Base-by-base conservation (phyloP, 2,329 filamentous ascomycete genomes). In the Xylariaceae sp. region DNA sequence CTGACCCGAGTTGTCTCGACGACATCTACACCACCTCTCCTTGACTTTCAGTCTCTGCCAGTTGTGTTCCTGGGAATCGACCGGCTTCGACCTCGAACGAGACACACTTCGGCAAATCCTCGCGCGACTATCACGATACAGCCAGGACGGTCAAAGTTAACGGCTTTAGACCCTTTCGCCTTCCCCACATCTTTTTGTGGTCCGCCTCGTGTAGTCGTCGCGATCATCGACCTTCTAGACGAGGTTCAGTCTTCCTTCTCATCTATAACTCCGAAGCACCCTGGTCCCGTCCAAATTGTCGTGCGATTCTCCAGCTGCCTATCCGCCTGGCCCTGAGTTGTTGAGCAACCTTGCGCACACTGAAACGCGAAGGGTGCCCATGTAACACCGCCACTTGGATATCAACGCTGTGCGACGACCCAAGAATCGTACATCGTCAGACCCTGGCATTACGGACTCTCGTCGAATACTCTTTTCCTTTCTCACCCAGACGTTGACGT, bases 291-390 rank as follows among this genome's bases (percentile, higher is more conserved):
- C 56, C 62, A 58, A 42, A 59, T 62, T 53, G 52, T 63, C 61
- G 58, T 53, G 71, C 67, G 23, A 30, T 30, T 30, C 23, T 30
- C 23, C 23, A 30, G 23, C 23, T 30, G 23, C 23, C 23, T 30
- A 30, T 30, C 23, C 23, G 23, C 23, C 23, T 30, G 23, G 37
- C 37, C 8, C 37, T 70, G 71, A 58, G 53, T 55, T 68, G 67
- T 66, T 58, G 23, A 30, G 23, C 23, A 30, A 30, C 55, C 62
- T 61, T 62, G 62, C 61, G 55, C 66, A 60, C 53, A 62, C 69
- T 78, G 76, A 77, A 78, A 78, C 76, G 68, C 68, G 69, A 70
- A 68, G 59, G 61, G 69, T 67, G 65, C 67, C 67, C 62, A 59
- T 65, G 62, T 62, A 61, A 56, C 61, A 64, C 59, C 66, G 64